Conservation (phyloP, 2,329 filamentous ascomycete species). For the Diaporthe citriasiana region DNA sequence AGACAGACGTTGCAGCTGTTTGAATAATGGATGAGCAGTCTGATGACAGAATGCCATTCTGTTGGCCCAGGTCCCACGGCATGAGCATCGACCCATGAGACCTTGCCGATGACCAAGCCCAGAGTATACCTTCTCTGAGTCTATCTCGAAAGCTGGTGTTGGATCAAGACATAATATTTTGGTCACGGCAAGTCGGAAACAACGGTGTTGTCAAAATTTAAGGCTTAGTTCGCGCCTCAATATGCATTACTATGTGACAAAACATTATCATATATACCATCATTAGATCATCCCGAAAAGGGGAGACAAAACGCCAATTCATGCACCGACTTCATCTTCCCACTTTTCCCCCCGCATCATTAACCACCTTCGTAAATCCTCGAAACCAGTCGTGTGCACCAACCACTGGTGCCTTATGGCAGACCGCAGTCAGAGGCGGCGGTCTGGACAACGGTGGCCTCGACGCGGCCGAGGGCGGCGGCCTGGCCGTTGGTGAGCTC, state of each 20-base stretch:
- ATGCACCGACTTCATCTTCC: background rate
- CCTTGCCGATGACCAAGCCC: background rate
- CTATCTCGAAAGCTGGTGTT: background rate
- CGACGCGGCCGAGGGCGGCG: conserved; percentile 64
- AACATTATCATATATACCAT: conserved; percentile 35
- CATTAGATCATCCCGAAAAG: background rate
- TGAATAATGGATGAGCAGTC: background rate
- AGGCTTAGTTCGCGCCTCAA: conserved; percentile 22
- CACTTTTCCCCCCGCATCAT: background rate
- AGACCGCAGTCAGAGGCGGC: conserved; percentile 57
- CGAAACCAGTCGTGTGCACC: background rate
- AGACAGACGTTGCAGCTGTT: background rate
- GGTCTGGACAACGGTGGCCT: conserved; percentile 63
- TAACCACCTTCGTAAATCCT: background rate
- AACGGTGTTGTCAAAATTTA: background rate
- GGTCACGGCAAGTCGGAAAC: background rate
- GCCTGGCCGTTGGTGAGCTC: conserved; percentile 67
- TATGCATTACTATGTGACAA: conserved; percentile 33
- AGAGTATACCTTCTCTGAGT: background rate
- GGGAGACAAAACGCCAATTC: background rate
- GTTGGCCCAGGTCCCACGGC: background rate
- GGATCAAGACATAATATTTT: background rate
- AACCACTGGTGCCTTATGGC: background rate
- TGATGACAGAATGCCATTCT: background rate
- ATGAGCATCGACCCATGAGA: conserved; percentile 42